A percentile compares a stretch with the other conserved stretches of the same genome.
phyloP scores from a whole-genome alignment of 257 asterid species.

The Solanum appendiculatum region DNA sequence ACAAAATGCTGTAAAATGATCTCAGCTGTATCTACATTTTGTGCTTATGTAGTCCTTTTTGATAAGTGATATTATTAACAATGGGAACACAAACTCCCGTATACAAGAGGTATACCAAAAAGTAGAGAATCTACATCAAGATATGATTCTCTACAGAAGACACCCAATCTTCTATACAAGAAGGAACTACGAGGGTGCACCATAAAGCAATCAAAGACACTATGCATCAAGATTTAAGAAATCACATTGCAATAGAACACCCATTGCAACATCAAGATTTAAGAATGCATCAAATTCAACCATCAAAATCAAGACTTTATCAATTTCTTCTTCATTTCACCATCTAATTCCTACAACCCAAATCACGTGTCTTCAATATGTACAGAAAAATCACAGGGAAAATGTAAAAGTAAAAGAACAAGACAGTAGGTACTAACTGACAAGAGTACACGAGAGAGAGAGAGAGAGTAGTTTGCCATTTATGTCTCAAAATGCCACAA shows the following conservation, averaged over 20 bases:
- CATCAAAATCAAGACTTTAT: background rate
- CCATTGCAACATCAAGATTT: background rate
- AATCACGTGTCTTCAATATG: background rate
- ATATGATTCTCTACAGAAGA: too few relatives aligned
- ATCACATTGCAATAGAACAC: background rate
- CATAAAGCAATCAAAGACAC: background rate
- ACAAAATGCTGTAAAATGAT: background rate
- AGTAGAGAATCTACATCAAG: too few relatives aligned
- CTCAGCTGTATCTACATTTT: background rate
- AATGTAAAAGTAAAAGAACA: background rate
- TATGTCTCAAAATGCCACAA: background rate
- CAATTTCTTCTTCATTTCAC: background rate
- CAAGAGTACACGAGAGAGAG: constrained; percentile 59
- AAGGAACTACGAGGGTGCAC: too few relatives aligned
- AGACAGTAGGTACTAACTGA: constrained; percentile 34
- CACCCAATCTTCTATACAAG: too few relatives aligned
- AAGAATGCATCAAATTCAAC: background rate
- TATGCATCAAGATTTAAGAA: background rate
- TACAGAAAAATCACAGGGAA: background rate
- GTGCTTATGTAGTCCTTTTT: background rate
- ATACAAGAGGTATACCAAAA: too few relatives aligned
- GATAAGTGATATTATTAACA: too few relatives aligned
- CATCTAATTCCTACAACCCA: background rate
- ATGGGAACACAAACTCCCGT: too few relatives aligned
- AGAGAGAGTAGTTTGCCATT: constrained; percentile 34